A percentile compares a stretch with the other conserved stretches of the same genome.
Evolutionary conservation across 2,329 filamentous ascomycete species (phyloP).

Genomic region (Pestalotiopsis sp.): DNA sequence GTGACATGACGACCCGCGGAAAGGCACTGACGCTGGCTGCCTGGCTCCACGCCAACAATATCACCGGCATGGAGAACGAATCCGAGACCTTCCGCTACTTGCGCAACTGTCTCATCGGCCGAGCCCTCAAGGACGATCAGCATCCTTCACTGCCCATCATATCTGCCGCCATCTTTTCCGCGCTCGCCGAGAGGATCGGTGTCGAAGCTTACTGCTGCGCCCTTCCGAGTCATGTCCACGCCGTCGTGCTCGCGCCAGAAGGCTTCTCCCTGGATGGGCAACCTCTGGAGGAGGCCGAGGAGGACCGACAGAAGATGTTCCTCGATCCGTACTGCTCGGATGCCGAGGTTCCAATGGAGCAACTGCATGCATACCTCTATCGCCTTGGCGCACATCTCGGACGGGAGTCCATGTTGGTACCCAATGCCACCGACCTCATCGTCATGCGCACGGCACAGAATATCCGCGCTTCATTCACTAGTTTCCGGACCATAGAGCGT

Average conservation of each 20-base stretch:
- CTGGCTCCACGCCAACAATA: constrained; percentile 68
- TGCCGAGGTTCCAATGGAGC: constrained; percentile 61
- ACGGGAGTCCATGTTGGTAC: constrained; percentile 56
- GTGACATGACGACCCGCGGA: constrained; percentile 58
- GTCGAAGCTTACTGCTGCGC: constrained; percentile 77
- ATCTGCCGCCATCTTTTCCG: constrained; percentile 83
- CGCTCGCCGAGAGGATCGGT: constrained; percentile 71
- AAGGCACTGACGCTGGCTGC: constrained; percentile 68
- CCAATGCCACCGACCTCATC: constrained; percentile 66
- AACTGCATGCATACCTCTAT: constrained; percentile 61
- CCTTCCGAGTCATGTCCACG: constrained; percentile 84
- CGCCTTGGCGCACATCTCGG: constrained; percentile 43
- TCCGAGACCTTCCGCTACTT: constrained; percentile 73
- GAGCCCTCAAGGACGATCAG: constrained; percentile 69
- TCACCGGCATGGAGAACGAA: constrained; percentile 69
- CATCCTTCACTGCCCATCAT: constrained; percentile 86
- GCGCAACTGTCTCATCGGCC: constrained; percentile 84
- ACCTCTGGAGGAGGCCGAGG: constrained; percentile 36
- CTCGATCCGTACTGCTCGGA: constrained; percentile 78
- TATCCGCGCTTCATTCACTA: constrained; percentile 72
- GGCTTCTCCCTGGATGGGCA: constrained; percentile 61
- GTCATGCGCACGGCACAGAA: constrained; percentile 77
- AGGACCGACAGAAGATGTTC: constrained; percentile 64
- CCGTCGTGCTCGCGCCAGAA: constrained; percentile 65
- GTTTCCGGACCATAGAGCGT: constrained; percentile 36